phyloP scores from a whole-genome alignment of 805 yeast genomes.

The Myxozyma sirexii region DNA sequence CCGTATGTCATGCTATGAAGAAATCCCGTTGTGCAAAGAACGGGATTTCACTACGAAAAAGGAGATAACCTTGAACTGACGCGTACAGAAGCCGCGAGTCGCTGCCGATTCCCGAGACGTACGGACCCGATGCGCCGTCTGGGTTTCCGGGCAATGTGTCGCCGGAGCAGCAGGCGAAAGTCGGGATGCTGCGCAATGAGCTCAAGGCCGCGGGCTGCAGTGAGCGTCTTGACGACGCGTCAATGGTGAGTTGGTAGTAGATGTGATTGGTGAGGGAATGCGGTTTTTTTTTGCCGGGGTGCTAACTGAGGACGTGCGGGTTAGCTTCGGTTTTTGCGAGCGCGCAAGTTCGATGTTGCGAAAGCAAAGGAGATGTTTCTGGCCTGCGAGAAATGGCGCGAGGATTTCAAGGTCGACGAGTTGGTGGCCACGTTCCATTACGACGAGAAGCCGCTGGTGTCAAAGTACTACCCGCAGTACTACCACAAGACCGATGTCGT shows the following conservation, averaged over 20 bases:
- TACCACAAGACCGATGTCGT: conserved; percentile 89
- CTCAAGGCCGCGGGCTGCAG: conserved; percentile 67
- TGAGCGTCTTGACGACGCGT: conserved; percentile 74
- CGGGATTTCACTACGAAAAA: too few species aligned
- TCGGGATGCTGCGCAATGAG: conserved; percentile 60
- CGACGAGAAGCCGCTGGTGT: conserved; percentile 75
- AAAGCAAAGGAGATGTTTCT: conserved; percentile 81
- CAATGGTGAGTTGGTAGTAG: conserved; percentile 31
- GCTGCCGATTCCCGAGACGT: conserved; percentile 28
- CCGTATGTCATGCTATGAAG: too few species aligned
- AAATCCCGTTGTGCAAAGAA: too few species aligned
- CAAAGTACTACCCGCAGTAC: conserved; percentile 83
- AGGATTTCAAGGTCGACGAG: conserved; percentile 81
- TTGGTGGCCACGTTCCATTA: conserved; percentile 86
- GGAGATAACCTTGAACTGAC: too few species aligned
- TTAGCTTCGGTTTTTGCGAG: conserved; percentile 81
- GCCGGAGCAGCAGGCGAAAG: conserved; percentile 61
- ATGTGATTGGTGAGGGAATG: too few species aligned
- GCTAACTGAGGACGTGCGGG: too few species aligned
- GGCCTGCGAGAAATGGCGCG: conserved; percentile 88
- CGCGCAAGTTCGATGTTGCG: conserved; percentile 86
- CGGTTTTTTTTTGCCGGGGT: too few species aligned
- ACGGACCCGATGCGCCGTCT: conserved; percentile 34
- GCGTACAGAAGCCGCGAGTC: neutral
- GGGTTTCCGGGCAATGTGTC: conserved; percentile 75